A percentile compares a stretch with the other conserved stretches of the same genome.
phyloP scores from a whole-genome alignment of 1,284 basidiomycete genomes.

The Cystobasidiaceae sp. region DNA sequence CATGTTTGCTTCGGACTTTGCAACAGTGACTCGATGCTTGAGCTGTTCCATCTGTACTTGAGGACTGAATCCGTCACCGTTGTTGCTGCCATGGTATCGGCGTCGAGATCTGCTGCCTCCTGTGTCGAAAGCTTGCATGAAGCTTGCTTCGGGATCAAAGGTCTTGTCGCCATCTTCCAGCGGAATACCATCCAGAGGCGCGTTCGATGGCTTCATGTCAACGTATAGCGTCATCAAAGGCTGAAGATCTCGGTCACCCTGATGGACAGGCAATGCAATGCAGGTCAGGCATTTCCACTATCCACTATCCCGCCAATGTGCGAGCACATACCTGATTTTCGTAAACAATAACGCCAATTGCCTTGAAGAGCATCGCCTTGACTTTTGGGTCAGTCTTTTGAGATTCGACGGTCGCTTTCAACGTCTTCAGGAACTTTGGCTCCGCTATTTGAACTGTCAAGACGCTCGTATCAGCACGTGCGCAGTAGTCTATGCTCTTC shows the following conservation, averaged over 20 bases:
- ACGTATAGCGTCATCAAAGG: slow-evolving; percentile 33
- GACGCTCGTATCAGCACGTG: neutral
- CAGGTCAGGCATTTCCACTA: neutral
- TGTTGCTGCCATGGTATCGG: no score
- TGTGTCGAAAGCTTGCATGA: neutral
- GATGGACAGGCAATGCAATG: neutral
- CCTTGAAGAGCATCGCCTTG: slow-evolving; percentile 35
- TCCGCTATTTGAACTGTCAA: slow-evolving; percentile 36
- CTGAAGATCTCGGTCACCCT: slow-evolving; percentile 32
- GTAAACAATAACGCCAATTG: slow-evolving; percentile 35
- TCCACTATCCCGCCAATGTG: neutral
- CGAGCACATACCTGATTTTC: slow-evolving; percentile 32
- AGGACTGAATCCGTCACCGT: slow-evolving; percentile 3
- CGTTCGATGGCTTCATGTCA: slow-evolving; percentile 28
- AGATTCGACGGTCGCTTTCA: slow-evolving; percentile 27
- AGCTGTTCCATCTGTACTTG: slow-evolving; percentile 33
- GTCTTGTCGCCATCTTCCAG: slow-evolving; percentile 31
- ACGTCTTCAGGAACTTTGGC: slow-evolving; percentile 38
- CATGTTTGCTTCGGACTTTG: slow-evolving; percentile 35
- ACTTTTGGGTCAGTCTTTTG: slow-evolving; percentile 34
- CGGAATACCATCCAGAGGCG: slow-evolving; percentile 30
- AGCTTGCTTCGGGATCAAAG: slow-evolving; percentile 12
- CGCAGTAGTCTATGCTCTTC: neutral
- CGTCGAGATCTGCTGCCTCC: neutral
- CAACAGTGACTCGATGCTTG: slow-evolving; percentile 28